These are phyloP conservation scores for Hypoxylon sp. DNA, from an alignment of 2,329 filamentous ascomycete genomes.

Conservation along the genomic window DNA sequence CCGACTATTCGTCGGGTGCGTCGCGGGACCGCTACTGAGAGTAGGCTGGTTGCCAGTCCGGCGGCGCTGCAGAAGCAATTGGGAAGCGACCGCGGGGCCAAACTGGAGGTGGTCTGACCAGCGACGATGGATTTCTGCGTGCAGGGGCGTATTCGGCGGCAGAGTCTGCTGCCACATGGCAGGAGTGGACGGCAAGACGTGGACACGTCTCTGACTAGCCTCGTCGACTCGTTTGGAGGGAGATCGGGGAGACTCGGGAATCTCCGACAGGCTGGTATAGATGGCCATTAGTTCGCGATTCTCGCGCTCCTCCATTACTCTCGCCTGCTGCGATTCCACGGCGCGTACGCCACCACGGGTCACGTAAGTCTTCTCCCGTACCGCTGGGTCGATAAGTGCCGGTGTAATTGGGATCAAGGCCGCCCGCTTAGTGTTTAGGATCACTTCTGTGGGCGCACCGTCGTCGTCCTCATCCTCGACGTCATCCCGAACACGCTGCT, in stretches of 20 bases:
- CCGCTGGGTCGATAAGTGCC: slow-evolving; percentile 58
- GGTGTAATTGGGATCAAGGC: slow-evolving; percentile 58
- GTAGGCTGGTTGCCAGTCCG: neutral
- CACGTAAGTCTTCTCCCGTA: slow-evolving; percentile 57
- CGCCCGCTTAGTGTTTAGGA: slow-evolving; percentile 59
- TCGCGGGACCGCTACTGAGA: neutral
- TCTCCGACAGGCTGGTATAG: slow-evolving; percentile 62
- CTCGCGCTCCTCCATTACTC: slow-evolving; percentile 64
- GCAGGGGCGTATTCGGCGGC: slow-evolving; percentile 46
- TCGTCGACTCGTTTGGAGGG: slow-evolving; percentile 50
- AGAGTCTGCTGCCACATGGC: slow-evolving; percentile 54
- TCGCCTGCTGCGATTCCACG: slow-evolving; percentile 64
- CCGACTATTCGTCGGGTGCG: neutral
- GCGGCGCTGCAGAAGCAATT: slow-evolving; percentile 55
- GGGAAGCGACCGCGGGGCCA: slow-evolving; percentile 53
- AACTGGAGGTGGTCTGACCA: slow-evolving; percentile 55
- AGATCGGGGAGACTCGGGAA: slow-evolving; percentile 64
- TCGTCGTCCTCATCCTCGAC: slow-evolving; percentile 63
- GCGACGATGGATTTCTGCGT: slow-evolving; percentile 59
- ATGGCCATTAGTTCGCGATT: slow-evolving; percentile 68
- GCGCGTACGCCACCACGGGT: slow-evolving; percentile 62
- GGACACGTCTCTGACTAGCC: slow-evolving; percentile 42
- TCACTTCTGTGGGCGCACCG: slow-evolving; percentile 63
- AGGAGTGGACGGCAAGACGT: slow-evolving; percentile 51
- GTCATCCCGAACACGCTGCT: slow-evolving; percentile 61